A percentile compares a stretch with the other conserved stretches of the same genome.
phyloP scores from a whole-genome alignment of 2,329 filamentous ascomycete species.

The Didymellaceae sp. region DNA sequence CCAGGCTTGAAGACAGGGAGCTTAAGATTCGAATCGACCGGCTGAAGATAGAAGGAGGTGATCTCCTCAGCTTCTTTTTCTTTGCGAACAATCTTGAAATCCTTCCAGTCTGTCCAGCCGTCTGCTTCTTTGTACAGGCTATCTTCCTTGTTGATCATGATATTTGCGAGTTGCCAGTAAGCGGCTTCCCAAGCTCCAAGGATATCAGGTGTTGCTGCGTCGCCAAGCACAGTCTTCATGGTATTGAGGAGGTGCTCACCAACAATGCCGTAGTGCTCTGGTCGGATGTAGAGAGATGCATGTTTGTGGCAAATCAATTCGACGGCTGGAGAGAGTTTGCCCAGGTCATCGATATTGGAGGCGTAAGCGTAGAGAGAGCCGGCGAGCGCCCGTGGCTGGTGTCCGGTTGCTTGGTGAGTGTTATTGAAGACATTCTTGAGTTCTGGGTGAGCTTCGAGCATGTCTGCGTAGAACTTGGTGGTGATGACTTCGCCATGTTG shows the following conservation, averaged over 20 bases:
- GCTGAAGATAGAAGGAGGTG: constrained; percentile 72
- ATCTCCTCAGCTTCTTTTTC: constrained; percentile 71
- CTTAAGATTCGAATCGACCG: constrained; percentile 64
- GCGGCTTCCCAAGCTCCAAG: constrained; percentile 73
- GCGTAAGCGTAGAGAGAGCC: constrained; percentile 74
- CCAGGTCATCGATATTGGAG: constrained; percentile 72
- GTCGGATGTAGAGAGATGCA: constrained; percentile 70
- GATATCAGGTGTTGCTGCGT: constrained; percentile 68
- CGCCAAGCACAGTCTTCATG: constrained; percentile 71
- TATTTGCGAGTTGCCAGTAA: constrained; percentile 74
- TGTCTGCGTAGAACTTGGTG: constrained; percentile 73
- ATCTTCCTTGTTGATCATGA: constrained; percentile 72
- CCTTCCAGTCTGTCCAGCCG: constrained; percentile 71
- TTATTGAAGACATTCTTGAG: constrained; percentile 76
- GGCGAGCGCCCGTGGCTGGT: constrained; percentile 74
- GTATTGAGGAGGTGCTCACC: constrained; percentile 72
- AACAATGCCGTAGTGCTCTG: constrained; percentile 74
- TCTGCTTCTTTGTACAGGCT: constrained; percentile 67
- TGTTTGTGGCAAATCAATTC: constrained; percentile 81
- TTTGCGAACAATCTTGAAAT: constrained; percentile 70
- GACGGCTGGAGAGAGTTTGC: constrained; percentile 61
- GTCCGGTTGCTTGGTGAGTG: constrained; percentile 70
- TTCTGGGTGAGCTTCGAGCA: constrained; percentile 69
- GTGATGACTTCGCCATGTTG: constrained; percentile 73
- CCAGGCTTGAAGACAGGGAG: constrained; percentile 71